Base-by-base conservation (phyloP, 352 stramenopile genomes). In the Pythium diclinum region DNA sequence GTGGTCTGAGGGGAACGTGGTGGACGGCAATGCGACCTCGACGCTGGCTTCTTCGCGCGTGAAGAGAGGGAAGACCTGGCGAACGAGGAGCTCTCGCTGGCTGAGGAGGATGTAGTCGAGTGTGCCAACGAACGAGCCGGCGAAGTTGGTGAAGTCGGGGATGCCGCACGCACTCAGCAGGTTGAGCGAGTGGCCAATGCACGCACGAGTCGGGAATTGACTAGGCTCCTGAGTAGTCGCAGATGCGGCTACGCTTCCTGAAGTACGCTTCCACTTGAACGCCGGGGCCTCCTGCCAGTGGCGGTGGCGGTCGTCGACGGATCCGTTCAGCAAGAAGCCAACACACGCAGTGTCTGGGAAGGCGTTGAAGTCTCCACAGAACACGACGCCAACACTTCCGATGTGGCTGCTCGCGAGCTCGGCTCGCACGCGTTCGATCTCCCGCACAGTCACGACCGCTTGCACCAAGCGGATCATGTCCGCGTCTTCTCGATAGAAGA, bases 1-100 rank as follows among this genome's bases (percentile, higher is more conserved):
- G 33, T 92, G 85, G 59, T 94, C 85, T 3, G 85, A 94, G 11
- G 85, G 83, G 56, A 94, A 90, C 11, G 69, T 74, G n/a, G 75
- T 85, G 32, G 83, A 89, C 4, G 85, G 85, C 23, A 94, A 42
- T 10, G 85, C 84, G 19, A 80, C 69, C 57, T 94, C 83, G 34
- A 72, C 53, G n/a, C 62, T 80, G 14, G 85, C 81, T 72, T 89
- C 70, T 25, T 85, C 78, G 7, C 68, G 52, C 0, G 81, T 79
- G 63, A 93, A 93, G 32, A 84, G 59, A 14, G 85, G 83, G 42
- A 93, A 89, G 3, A 74, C 52, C n/a, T 77, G 71, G 28, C 67
- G 56, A 17, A 89, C 73, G 38, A 71, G 38, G 28, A 91, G 57
- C n/a, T 33, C 42, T 9, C 75, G 63, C 1, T 55, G 61, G 28